These are phyloP conservation scores for Russula brevipes DNA, from an alignment of 768 basidiomycete species.

Conservation along the genomic window DNA sequence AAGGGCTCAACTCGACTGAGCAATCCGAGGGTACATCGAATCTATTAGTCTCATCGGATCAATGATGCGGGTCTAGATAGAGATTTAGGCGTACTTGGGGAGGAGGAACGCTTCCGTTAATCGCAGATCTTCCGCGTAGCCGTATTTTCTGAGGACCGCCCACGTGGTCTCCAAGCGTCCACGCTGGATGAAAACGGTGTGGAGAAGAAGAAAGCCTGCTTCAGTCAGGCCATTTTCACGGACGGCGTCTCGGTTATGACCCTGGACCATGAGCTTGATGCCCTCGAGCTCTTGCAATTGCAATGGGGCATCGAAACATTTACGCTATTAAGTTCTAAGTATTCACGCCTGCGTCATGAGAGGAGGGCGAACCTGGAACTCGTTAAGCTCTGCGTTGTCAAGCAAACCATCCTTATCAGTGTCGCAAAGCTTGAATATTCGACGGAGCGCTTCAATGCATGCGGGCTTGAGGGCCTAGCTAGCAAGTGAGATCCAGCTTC, in stretches of 20 bases:
- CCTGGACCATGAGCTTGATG: slow-evolving; percentile 87
- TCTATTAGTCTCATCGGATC: slow-evolving; percentile 38
- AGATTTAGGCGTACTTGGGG: slow-evolving; percentile 61
- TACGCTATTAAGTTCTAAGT: slow-evolving; percentile 48
- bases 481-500: slow-evolving; percentile 4
- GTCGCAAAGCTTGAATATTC: slow-evolving; percentile 97
- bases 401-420: slow-evolving; percentile 90
- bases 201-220: slow-evolving; percentile 87
- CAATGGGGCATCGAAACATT: slow-evolving; percentile 91
- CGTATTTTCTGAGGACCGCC: slow-evolving; percentile 92
- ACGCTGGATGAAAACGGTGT: slow-evolving; percentile 94
- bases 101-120: slow-evolving; percentile 82
- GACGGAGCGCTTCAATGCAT: slow-evolving; percentile 77
- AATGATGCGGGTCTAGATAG: slow-evolving; percentile 19
- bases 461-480: slow-evolving; percentile 84
- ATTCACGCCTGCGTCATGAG: background rate
- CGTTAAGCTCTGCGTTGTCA: slow-evolving; percentile 87
- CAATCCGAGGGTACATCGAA: slow-evolving; percentile 93
- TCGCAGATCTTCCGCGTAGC: slow-evolving; percentile 91
- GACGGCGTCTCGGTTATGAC: slow-evolving; percentile 70
- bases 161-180: slow-evolving; percentile 96
- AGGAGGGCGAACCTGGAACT: slow-evolving; percentile 72
- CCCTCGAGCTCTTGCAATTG: slow-evolving; percentile 93
- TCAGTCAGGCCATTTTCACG: slow-evolving; percentile 82
- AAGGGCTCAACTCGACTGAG: slow-evolving; percentile 90